These are phyloP conservation scores for Bacidia gigantensis DNA, from an alignment of 495 filamentous ascomycete species.

Conservation along the genomic window DNA sequence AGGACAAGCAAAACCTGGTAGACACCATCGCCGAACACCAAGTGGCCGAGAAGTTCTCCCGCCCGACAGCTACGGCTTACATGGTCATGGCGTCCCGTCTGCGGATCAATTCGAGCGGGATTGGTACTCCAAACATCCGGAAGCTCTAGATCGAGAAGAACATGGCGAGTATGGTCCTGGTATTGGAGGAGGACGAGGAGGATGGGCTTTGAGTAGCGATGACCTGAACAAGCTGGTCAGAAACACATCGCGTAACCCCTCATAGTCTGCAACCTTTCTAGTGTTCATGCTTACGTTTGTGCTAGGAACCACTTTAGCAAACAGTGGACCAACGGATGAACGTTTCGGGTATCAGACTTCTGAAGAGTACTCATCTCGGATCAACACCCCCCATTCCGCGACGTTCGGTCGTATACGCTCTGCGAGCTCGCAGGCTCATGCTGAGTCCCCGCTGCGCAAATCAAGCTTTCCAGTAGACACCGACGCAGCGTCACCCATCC, in stretches of 20 bases:
- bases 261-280: background rate
- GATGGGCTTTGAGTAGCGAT: constrained; percentile 81
- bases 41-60: constrained; percentile 49
- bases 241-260: constrained; percentile 40
- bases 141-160: constrained; percentile 60
- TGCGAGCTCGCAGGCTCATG: constrained; percentile 32
- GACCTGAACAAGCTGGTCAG: constrained; percentile 84
- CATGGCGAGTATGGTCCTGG: constrained; percentile 49
- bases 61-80: constrained; percentile 72
- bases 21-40: constrained; percentile 53
- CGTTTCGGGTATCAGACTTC: constrained; percentile 69
- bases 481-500: constrained; percentile 17
- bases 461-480: constrained; percentile 34
- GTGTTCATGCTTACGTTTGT: background rate
- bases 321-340: constrained; percentile 55
- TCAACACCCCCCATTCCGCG: constrained; percentile 46
- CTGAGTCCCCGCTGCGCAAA: constrained; percentile 46
- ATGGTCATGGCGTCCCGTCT: constrained; percentile 60
- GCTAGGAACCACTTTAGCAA: constrained; percentile 35
- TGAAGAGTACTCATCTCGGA: constrained; percentile 62
- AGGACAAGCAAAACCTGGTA: constrained; percentile 23
- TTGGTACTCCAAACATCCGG: constrained; percentile 84
- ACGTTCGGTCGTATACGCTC: constrained; percentile 23
- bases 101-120: constrained; percentile 68
- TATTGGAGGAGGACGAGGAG: constrained; percentile 50